Base-by-base conservation (phyloP, 2,329 filamentous ascomycete species). In the Davidsoniella virescens region DNA sequence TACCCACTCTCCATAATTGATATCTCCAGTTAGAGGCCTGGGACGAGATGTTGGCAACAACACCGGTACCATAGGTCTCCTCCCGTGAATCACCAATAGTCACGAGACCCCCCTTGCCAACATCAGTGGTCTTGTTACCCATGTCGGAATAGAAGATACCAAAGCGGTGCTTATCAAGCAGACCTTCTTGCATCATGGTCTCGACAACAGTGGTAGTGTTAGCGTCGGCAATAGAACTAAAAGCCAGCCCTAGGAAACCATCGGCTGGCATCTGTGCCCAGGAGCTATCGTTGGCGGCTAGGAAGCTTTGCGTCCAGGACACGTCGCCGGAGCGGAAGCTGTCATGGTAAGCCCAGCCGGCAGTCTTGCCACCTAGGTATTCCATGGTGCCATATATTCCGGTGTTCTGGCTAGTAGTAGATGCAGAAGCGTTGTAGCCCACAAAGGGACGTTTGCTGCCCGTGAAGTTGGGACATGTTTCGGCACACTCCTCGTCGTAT, bases 171-270 rank as follows among this genome's bases (percentile, higher is more conserved):
- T 58, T 33, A 53, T 63, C 63, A n/a, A 65, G 54, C 20, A 57
- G 25, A 49, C 56, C 56, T 2, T 58, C 47, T 29, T 53, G 48
- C 55, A 66, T 57, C 36, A 66, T 52, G 5, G 60, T 58, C 53
- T 65, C 62, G 10, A 63, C 57, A 10, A 65, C 16, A 0, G 63
- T 62, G 2, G 55, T 55, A 1, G 63, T 57, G 36, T 55, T 55
- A 12, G 56, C 59, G 4, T 60, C 62, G 7, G 58, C 44, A 42
- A 65, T 64, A 18, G 58, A 59, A 14, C 55, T 53, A 26, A 65
- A 66, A 2, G 58, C 59, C 2, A 65, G 55, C 0, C 64, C 64
- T 29, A 66, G 49, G 54, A 66, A 65, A 18, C 64, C 64, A 42
- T 64, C 59, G 3, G 57, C 59, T 0, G 64, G 54, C 5, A 60